Percentiles rank a stretch among this genome's conserved stretches.
Conservation (phyloP, 192 early-diverging fungal species). For the Globomyces pollinis-pini region DNA sequence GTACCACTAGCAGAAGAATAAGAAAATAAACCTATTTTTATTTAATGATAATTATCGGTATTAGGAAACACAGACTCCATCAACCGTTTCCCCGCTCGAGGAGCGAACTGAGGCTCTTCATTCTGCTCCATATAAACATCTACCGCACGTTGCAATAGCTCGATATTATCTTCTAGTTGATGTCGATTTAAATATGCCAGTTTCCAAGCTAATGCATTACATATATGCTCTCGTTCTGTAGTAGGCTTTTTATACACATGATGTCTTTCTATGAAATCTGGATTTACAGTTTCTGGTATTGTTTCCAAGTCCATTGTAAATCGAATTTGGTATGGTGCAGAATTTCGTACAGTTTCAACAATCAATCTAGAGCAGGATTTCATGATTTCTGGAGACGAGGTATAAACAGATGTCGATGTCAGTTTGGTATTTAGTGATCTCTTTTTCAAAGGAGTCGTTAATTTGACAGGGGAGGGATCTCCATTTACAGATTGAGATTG, state of each 20-base stretch:
- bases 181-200: slow-evolving; percentile 40
- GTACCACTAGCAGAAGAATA: no score
- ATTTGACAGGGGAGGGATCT: not conserved
- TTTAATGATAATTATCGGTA: no score
- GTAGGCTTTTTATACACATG: slow-evolving; percentile 20
- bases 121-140: slow-evolving; percentile 37
- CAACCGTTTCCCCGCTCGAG: not conserved
- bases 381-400: not conserved
- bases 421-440: not conserved
- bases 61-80: slow-evolving; percentile 2
- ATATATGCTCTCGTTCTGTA: slow-evolving; percentile 34
- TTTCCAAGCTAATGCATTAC: slow-evolving; percentile 62
- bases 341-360: slow-evolving; percentile 3
- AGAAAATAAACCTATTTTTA: no score
- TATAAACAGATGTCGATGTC: not conserved
- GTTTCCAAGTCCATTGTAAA: not conserved
- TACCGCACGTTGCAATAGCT: slow-evolving; percentile 43
- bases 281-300: slow-evolving; percentile 17
- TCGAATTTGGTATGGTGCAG: slow-evolving; percentile 6
- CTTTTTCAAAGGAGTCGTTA: not conserved
- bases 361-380: not conserved
- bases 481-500: not conserved
- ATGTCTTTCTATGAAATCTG: slow-evolving; percentile 23
- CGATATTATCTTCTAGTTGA: slow-evolving; percentile 29
- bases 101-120: not conserved